These are phyloP conservation scores for Kwoniella bestiolae DNA, from an alignment of 768 basidiomycete species.

Conservation along the genomic window DNA sequence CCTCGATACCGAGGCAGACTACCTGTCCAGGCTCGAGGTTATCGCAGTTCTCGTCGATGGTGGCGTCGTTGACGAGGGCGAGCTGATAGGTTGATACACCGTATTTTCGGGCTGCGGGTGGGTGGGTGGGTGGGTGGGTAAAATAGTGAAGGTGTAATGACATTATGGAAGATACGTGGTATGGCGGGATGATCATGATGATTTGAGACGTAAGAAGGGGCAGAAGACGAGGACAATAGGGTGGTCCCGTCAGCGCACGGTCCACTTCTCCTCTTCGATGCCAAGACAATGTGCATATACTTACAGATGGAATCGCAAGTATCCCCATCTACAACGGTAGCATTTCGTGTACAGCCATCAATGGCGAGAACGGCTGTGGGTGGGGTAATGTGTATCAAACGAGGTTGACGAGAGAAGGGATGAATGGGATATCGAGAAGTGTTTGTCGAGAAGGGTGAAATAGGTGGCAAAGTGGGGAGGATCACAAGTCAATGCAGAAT, in stretches of 20 bases:
- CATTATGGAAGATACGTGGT: background rate
- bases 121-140: background rate
- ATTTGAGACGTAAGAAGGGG: too few species aligned
- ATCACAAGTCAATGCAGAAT: background rate
- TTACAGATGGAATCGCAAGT: slow-evolving; percentile 70
- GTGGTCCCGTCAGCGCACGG: background rate
- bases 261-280: background rate
- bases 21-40: slow-evolving; percentile 66
- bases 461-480: background rate
- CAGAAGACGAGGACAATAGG: background rate
- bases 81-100: slow-evolving; percentile 70
- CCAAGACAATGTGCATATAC: slow-evolving; percentile 10
- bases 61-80: slow-evolving; percentile 64
- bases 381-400: background rate
- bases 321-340: slow-evolving; percentile 66
- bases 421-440: background rate
- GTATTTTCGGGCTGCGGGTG: slow-evolving; percentile 46
- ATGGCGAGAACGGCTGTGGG: slow-evolving; percentile 41
- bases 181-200: background rate
- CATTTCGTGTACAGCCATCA: slow-evolving; percentile 65
- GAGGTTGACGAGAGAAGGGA: slow-evolving; percentile 4
- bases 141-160: background rate
- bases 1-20: slow-evolving; percentile 68
- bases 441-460: background rate
- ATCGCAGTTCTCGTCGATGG: slow-evolving; percentile 64